A percentile compares a stretch with the other conserved stretches of the same genome.
phyloP scores from a whole-genome alignment of 495 filamentous ascomycete genomes.

The Neurospora sp. region DNA sequence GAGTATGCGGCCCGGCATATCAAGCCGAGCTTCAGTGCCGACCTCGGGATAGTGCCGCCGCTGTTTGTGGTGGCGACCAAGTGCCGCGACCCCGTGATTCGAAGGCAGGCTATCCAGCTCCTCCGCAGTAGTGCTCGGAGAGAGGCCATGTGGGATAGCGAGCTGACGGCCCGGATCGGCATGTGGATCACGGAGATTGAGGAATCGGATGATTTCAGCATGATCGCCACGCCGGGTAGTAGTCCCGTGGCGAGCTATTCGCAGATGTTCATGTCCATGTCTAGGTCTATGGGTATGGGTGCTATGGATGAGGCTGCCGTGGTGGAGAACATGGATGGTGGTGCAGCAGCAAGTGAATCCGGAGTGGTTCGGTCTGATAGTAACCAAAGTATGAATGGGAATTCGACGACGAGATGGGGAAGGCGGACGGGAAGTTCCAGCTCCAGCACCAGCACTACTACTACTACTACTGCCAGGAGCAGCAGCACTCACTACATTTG shows the following conservation, averaged over 20 bases:
- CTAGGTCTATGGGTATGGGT: slow-evolving; percentile 2
- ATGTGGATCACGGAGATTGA: slow-evolving; percentile 48
- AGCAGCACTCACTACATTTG: slow-evolving; percentile 2
- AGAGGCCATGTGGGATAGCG: slow-evolving; percentile 57
- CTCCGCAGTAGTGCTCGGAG: slow-evolving; percentile 42
- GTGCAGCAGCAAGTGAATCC: background rate
- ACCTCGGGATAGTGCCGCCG: slow-evolving; percentile 44
- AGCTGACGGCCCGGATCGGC: slow-evolving; percentile 42
- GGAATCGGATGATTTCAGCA: slow-evolving; percentile 33
- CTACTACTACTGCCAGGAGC: background rate
- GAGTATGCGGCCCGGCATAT: slow-evolving; percentile 36
- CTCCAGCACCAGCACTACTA: background rate
- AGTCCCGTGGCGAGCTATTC: slow-evolving; percentile 21
- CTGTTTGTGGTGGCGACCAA: slow-evolving; percentile 48
- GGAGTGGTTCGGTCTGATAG: background rate
- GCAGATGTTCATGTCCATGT: slow-evolving; percentile 11
- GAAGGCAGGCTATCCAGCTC: slow-evolving; percentile 46
- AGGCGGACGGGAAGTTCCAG: slow-evolving; percentile 4
- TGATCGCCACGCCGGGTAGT: slow-evolving; percentile 14
- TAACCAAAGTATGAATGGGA: background rate
- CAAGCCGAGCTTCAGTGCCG: slow-evolving; percentile 43
- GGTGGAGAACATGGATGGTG: background rate
- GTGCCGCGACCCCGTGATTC: slow-evolving; percentile 46
- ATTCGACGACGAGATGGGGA: background rate
- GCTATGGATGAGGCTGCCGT: background rate